Conservation (phyloP, 2,329 filamentous ascomycete species). For the Fusarium albidum region DNA sequence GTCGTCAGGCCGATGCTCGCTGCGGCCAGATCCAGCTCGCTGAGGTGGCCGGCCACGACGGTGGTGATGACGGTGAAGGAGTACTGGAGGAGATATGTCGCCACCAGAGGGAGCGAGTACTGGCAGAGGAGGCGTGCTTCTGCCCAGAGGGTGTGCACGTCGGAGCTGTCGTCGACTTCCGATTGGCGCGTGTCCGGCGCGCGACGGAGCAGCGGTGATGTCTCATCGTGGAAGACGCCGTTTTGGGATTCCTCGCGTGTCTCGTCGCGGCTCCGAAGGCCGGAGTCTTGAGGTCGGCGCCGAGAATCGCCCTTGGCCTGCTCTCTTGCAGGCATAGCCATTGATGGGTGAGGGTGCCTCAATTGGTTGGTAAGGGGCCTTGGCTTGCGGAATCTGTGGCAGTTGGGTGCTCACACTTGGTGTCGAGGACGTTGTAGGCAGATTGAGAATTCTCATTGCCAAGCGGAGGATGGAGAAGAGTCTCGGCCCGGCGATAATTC, state of each 20-base stretch:
- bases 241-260: slow-evolving; percentile 15
- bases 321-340: too few relatives aligned
- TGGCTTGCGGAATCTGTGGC: too few relatives aligned
- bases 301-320: slow-evolving; percentile 8
- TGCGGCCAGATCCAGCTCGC: slow-evolving; percentile 61
- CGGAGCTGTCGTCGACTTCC: neutral
- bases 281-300: slow-evolving; percentile 1
- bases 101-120: slow-evolving; percentile 55
- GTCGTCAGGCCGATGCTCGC: slow-evolving; percentile 62
- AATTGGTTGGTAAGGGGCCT: too few relatives aligned
- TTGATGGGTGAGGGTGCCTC: too few relatives aligned
- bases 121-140: slow-evolving; percentile 30
- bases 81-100: slow-evolving; percentile 63
- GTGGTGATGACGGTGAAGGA: slow-evolving; percentile 61
- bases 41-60: slow-evolving; percentile 60
- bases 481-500: too few relatives aligned
- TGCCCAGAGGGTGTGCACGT: slow-evolving; percentile 17
- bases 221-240: slow-evolving; percentile 28
- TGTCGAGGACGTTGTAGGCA: too few relatives aligned
- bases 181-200: slow-evolving; percentile 10
- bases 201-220: slow-evolving; percentile 23
- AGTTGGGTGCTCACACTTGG: too few relatives aligned
- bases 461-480: too few relatives aligned
- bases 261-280: too few relatives aligned
- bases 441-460: too few relatives aligned